Conservation (phyloP, 2,329 filamentous ascomycete genomes). For the Beauveria brongniartii region DNA sequence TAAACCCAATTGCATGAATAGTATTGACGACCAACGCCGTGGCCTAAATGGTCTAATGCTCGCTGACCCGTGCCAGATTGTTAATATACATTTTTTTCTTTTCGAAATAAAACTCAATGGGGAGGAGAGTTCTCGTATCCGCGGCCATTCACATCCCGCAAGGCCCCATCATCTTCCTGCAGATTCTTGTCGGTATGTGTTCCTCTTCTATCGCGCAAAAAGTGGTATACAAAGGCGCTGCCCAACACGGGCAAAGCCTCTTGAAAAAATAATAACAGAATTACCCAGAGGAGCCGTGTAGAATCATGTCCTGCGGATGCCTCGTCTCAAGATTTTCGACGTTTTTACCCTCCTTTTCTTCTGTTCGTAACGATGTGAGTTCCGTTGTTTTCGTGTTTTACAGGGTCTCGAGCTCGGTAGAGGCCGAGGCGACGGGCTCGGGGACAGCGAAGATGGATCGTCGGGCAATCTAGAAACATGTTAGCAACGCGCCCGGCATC, state of each 20-base stretch:
- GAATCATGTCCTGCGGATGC: neutral
- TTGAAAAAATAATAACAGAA: constrained; percentile 1
- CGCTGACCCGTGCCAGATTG: constrained; percentile 31
- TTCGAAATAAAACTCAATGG: constrained; percentile 19
- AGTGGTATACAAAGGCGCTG: constrained; percentile 1
- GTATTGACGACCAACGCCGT: constrained; percentile 25
- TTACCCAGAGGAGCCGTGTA: neutral
- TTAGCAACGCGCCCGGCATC: neutral
- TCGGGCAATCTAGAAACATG: constrained; percentile 25
- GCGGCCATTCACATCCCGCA: neutral
- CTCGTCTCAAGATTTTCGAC: neutral
- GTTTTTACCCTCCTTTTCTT: neutral
- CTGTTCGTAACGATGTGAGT: neutral
- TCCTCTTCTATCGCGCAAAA: constrained; percentile 3
- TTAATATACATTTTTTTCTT: constrained; percentile 43
- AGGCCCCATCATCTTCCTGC: neutral
- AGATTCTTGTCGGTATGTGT: neutral
- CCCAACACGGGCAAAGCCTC: neutral
- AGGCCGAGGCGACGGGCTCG: constrained; percentile 19
- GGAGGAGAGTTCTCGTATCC: constrained; percentile 42
- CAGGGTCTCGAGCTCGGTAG: constrained; percentile 11
- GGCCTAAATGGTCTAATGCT: constrained; percentile 37
- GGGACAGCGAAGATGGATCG: constrained; percentile 34
- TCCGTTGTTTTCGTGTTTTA: neutral
- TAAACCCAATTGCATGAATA: constrained; percentile 14